Evolutionary conservation across 2,329 filamentous ascomycete species (phyloP), one percentile per base, ranked within the genome.

Genomic region (Albifimbria verrucaria): DNA sequence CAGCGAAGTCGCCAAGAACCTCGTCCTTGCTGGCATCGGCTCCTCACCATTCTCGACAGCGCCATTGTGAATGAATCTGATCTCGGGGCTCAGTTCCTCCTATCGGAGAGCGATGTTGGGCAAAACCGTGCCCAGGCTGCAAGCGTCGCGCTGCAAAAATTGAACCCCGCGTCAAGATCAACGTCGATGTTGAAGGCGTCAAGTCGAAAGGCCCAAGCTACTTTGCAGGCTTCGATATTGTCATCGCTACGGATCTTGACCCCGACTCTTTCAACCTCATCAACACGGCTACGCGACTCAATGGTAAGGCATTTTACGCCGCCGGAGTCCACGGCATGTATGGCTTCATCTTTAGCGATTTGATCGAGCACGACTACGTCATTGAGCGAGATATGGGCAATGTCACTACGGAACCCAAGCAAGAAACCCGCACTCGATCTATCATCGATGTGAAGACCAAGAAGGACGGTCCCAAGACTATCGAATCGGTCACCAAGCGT

Each of bases 1-100:
- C 53, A 95, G 93, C 68, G 94, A 99, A 73, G 88, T 97, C 51
- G 92, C 94, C 57, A 99, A 99, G 77, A 99, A 97, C 68, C 86
- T 99, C 21, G 93, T 97, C 18, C 84, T 99, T 3, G 92, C 94
- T 21, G 94, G 94, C 55, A 89, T 99, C 63, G 89, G 89, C 53
- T 93, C 91, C 79, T 99, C 56, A 97, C 93, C 17, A 85, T 99
- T 52, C 78, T 94, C 54, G 94, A 99, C 72, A 82, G 89, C 63
- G 85, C 87, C 51, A 57, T 74, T 10, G 88, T 96, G 52, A 88
- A 83, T 1, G 87, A 92, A 63, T 83, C 88, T 49, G 93, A 97
- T 68, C 76, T 96, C 2, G 90, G 88, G 39, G 82, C 87, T 17
- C 87, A 92, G 61, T 93, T 97, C 75, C 90, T 97, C 70, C 74